A percentile compares a stretch with the other conserved stretches of the same genome.
Conservation (phyloP, 495 filamentous ascomycete species). For the Pyrenopolyporus hunteri region DNA sequence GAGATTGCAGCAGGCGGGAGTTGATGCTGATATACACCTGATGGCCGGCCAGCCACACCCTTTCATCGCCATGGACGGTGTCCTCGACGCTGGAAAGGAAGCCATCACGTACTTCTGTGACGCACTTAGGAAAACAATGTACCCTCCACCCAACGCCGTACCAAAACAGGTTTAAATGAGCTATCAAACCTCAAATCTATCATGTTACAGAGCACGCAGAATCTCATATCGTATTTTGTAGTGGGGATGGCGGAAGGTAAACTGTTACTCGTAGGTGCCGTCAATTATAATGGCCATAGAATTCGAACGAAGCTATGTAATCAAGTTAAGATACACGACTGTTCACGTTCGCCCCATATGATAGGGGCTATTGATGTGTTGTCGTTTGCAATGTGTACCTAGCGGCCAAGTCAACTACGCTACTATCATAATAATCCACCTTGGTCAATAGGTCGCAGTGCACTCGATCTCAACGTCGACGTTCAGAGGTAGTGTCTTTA, state of each 20-base stretch:
- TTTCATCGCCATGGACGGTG: slow-evolving; percentile 67
- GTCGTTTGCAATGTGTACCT: too few relatives aligned
- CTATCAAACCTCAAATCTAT: not conserved
- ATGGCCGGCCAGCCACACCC: slow-evolving; percentile 68
- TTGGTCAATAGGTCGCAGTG: slow-evolving; percentile 45
- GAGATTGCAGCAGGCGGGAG: slow-evolving; percentile 55
- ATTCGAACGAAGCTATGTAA: not conserved
- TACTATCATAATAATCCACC: not conserved
- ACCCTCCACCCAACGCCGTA: not conserved
- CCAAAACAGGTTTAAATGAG: not conserved
- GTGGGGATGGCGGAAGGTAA: not conserved
- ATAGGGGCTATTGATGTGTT: not conserved
- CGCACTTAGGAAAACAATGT: slow-evolving; percentile 42
- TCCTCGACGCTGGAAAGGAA: slow-evolving; percentile 57
- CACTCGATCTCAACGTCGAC: slow-evolving; percentile 82
- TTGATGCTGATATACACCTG: slow-evolving; percentile 57
- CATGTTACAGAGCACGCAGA: not conserved
- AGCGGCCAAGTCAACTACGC: not conserved
- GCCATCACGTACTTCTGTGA: slow-evolving; percentile 63
- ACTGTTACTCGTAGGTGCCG: not conserved
- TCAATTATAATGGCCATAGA: not conserved
- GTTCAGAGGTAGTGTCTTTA: slow-evolving; percentile 75
- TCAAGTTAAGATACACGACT: not conserved
- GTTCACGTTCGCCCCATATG: not conserved
- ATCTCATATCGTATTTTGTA: too few relatives aligned